A percentile compares a stretch with the other conserved stretches of the same genome.
These are phyloP conservation scores for Calonectria pseudoreteaudii DNA, from an alignment of 2,329 filamentous ascomycete genomes.

Conservation along the genomic window DNA sequence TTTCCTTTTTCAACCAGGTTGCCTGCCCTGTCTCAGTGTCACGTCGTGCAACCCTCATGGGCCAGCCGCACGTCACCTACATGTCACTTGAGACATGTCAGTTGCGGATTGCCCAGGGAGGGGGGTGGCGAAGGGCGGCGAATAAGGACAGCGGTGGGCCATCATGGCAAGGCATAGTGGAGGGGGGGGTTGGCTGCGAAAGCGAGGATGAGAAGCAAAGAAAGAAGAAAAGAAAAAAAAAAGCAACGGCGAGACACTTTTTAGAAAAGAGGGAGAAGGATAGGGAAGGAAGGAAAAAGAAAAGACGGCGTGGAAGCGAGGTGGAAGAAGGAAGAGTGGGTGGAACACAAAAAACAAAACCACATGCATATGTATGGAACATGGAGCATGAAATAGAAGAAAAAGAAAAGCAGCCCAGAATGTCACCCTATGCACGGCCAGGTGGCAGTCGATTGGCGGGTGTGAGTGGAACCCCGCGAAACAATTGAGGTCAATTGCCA, in stretches of 20 bases:
- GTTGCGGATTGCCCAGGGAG: background rate
- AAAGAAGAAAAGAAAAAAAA: background rate
- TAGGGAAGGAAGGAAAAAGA: background rate
- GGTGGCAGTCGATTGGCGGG: constrained; percentile 1
- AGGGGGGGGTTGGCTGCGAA: background rate
- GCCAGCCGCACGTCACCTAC: constrained; percentile 9
- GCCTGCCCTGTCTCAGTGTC: background rate
- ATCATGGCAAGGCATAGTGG: background rate
- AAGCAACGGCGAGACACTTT: constrained; percentile 3
- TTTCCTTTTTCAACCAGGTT: background rate
- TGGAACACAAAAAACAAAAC: constrained; percentile 5
- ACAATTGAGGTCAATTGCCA: background rate
- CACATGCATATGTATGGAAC: constrained; percentile 10
- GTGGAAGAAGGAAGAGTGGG: background rate
- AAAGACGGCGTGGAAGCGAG: background rate
- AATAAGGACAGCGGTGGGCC: background rate
- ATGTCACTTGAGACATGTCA: constrained; percentile 18
- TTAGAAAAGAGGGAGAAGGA: constrained; percentile 3
- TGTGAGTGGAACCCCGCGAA: constrained; percentile 7
- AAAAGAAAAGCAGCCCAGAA: constrained; percentile 8
- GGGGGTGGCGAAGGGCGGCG: background rate
- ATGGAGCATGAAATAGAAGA: constrained; percentile 10
- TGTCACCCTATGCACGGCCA: constrained; percentile 12
- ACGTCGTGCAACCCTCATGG: constrained; percentile 12
- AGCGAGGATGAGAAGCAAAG: background rate